These are phyloP conservation scores for Eucalyptus rudis DNA, from an alignment of 345 rosid species.

Conservation along the genomic window DNA sequence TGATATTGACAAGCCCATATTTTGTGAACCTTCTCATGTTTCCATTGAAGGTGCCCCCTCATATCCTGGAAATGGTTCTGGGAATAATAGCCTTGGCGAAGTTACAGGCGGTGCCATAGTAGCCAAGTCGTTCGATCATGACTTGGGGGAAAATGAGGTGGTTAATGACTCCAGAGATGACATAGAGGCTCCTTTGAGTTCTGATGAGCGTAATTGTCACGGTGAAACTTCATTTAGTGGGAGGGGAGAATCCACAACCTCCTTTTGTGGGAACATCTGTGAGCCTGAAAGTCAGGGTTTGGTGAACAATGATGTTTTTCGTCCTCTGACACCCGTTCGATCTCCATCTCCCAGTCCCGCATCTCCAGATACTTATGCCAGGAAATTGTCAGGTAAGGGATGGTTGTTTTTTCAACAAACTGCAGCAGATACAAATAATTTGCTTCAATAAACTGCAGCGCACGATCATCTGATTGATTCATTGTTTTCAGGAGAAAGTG, in stretches of 20 bases:
- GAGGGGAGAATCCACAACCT: neutral
- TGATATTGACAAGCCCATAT: neutral
- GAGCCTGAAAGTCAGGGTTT: neutral
- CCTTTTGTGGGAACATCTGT: neutral
- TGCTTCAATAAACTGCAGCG: neutral
- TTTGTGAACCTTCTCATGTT: neutral
- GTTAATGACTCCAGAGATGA: neutral
- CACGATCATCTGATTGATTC: neutral
- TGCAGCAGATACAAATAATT: neutral
- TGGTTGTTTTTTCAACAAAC: neutral
- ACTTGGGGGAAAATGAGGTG: neutral
- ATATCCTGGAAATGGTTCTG: neutral
- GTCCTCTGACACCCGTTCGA: constrained; percentile 5
- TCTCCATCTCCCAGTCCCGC: constrained; percentile 11
- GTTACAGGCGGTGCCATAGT: neutral
- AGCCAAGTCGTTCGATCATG: neutral
- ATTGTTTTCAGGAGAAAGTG: constrained; percentile 22
- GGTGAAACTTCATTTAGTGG: neutral
- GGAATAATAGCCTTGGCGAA: neutral
- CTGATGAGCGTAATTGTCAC: neutral
- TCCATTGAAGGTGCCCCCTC: neutral
- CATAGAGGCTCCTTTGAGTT: constrained; percentile 5
- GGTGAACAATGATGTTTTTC: constrained; percentile 1
- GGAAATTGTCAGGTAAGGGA: constrained; percentile 27
- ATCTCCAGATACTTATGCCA: neutral